A percentile compares a stretch with the other conserved stretches of the same genome.
Evolutionary conservation across 768 basidiomycete genomes (phyloP).

Genomic region (Harrya chromipes): DNA sequence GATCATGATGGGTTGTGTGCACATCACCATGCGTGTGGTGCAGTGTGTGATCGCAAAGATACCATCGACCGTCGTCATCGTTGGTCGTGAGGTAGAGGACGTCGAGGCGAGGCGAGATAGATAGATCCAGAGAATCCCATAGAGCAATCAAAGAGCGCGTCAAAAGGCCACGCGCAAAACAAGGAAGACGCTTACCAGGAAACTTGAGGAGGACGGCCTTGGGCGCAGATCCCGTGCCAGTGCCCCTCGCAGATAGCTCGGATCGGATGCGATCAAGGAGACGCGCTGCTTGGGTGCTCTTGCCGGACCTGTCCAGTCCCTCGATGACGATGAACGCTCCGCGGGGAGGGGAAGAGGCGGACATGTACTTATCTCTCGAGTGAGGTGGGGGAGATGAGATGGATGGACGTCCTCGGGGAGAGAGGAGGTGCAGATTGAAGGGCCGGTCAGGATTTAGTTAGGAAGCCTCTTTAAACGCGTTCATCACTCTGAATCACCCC

Average conservation of each 20-base stretch:
- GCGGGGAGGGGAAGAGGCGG: slow-evolving; percentile 28
- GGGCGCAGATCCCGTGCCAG: slow-evolving; percentile 2
- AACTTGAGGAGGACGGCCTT: slow-evolving; percentile 72
- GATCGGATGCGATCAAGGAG: slow-evolving; percentile 55
- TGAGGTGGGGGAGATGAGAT: not conserved
- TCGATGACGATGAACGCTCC: slow-evolving; percentile 92
- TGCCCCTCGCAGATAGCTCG: not conserved
- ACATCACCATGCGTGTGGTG: no score
- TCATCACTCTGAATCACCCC: no score
- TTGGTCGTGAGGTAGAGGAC: not conserved
- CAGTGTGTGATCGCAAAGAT: no score
- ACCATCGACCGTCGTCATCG: no score
- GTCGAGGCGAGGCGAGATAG: no score
- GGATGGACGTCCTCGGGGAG: no score
- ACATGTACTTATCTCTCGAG: not conserved
- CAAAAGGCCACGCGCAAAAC: no score
- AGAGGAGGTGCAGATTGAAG: no score
- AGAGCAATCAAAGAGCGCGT: no score
- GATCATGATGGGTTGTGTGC: not conserved
- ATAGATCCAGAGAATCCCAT: no score
- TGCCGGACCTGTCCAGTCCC: slow-evolving; percentile 94
- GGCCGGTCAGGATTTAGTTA: no score
- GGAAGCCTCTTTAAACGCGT: no score
- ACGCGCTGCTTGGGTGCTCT: slow-evolving; percentile 78
- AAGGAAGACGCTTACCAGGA: slow-evolving; percentile 59